Evolutionary conservation across 495 filamentous ascomycete species (phyloP).

Genomic region (Thermothielavioides terrestris): DNA sequence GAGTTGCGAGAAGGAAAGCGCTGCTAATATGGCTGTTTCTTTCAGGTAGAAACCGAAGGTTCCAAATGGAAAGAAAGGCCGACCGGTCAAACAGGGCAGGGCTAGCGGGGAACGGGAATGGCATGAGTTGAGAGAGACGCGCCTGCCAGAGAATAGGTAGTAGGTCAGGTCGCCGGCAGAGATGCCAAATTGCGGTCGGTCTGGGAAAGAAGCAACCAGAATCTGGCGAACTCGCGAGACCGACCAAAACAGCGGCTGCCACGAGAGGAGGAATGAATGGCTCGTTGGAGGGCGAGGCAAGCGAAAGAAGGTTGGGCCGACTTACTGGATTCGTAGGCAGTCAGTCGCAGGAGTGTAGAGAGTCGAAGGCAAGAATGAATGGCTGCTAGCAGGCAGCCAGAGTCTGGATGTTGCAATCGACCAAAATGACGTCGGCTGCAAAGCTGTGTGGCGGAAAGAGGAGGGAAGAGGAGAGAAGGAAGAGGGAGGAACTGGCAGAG

Average conservation of each 20-base stretch:
- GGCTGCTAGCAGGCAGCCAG: not conserved
- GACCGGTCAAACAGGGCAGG: not conserved
- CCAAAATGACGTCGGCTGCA: not conserved
- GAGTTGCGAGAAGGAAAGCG: too few relatives aligned
- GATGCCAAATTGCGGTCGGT: not conserved
- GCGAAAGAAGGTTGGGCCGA: not conserved
- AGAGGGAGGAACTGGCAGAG: constrained; percentile 8
- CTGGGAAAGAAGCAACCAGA: not conserved
- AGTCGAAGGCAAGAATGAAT: too few relatives aligned
- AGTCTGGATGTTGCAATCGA: not conserved
- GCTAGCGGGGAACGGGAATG: not conserved
- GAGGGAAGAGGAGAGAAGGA: constrained; percentile 5
- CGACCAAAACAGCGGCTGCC: not conserved
- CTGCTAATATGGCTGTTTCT: too few relatives aligned
- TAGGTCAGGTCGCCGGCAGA: too few relatives aligned
- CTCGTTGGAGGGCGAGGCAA: not conserved
- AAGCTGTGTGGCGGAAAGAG: not conserved
- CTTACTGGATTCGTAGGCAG: too few relatives aligned
- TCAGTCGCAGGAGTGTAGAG: too few relatives aligned
- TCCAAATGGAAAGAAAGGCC: not conserved
- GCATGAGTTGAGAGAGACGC: not conserved
- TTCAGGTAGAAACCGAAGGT: too few relatives aligned
- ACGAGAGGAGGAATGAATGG: not conserved
- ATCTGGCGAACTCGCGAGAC: not conserved
- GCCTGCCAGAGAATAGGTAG: not conserved